These are phyloP conservation scores for Erysimum cheiri DNA, from an alignment of 441 rosid genomes.

Conservation along the genomic window DNA sequence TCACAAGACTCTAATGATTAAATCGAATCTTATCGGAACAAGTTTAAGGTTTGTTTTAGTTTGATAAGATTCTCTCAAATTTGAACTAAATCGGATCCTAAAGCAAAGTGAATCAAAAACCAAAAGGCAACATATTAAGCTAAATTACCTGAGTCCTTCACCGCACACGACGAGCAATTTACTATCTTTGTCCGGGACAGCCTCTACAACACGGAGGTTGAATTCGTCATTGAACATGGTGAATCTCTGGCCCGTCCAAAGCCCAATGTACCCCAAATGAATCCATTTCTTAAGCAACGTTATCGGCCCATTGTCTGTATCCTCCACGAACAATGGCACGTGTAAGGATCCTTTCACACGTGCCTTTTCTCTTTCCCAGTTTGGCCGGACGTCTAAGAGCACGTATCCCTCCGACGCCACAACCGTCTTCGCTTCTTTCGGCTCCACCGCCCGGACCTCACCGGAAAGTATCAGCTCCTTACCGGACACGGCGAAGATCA, in stretches of 20 bases:
- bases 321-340: slow-evolving; percentile 81
- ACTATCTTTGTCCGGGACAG: slow-evolving; percentile 63
- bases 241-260: slow-evolving; percentile 93
- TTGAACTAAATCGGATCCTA: background rate
- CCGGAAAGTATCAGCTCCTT: slow-evolving; percentile 68
- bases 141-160: slow-evolving; percentile 80
- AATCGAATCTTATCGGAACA: background rate
- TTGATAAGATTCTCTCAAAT: background rate
- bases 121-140: slow-evolving; percentile 3
- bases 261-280: slow-evolving; percentile 87
- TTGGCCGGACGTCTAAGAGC: slow-evolving; percentile 72
- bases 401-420: slow-evolving; percentile 59
- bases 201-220: slow-evolving; percentile 54
- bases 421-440: slow-evolving; percentile 65
- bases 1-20: slow-evolving; percentile 5
- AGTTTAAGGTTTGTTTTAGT: background rate
- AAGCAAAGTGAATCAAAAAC: slow-evolving; percentile 9
- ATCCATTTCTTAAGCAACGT: slow-evolving; percentile 94
- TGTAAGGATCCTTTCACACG: slow-evolving; percentile 74
- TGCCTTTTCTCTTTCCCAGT: slow-evolving; percentile 87
- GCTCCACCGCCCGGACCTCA: slow-evolving; percentile 57
- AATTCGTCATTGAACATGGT: slow-evolving; percentile 73
- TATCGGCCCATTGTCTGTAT: slow-evolving; percentile 64
- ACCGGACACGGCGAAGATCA: slow-evolving; percentile 46
- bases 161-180: slow-evolving; percentile 89